Percentiles rank a stretch among this genome's conserved stretches.
These are phyloP conservation scores for Claviceps digitariae DNA, from an alignment of 2,329 filamentous ascomycete genomes.

Conservation along the genomic window DNA sequence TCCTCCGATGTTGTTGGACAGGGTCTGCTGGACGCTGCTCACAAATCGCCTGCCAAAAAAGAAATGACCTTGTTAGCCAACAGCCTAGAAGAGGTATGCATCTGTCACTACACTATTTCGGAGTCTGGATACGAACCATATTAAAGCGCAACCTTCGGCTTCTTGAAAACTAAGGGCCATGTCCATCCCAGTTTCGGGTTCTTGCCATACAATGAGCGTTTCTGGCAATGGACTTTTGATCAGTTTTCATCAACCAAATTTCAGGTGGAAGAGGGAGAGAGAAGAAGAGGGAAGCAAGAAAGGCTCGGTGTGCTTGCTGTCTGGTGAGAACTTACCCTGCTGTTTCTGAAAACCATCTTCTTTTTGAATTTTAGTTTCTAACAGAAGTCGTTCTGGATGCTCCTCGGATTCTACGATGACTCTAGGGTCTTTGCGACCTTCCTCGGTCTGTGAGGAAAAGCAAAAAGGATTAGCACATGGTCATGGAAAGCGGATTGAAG, in stretches of 20 bases:
- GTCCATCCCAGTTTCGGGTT: constrained; percentile 67
- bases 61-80: constrained; percentile 1
- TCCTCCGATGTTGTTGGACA: constrained; percentile 34
- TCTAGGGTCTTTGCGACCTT: constrained; percentile 63
- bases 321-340: constrained; percentile 50
- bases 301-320: constrained; percentile 6
- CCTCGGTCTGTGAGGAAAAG: constrained; percentile 31
- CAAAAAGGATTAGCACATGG: not conserved
- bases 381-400: constrained; percentile 64
- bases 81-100: not conserved
- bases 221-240: constrained; percentile 36
- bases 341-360: constrained; percentile 98
- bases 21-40: constrained; percentile 65
- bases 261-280: not conserved
- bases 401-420: constrained; percentile 93
- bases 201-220: constrained; percentile 96
- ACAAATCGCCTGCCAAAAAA: constrained; percentile 74
- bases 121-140: constrained; percentile 51
- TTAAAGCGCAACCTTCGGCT: constrained; percentile 79
- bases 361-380: constrained; percentile 82
- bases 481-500: not conserved
- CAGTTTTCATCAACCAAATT: not conserved
- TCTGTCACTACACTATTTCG: constrained; percentile 2
- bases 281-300: not conserved
- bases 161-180: constrained; percentile 99